Evolutionary conservation across 2,329 filamentous ascomycete genomes (phyloP), one percentile per base, ranked within the genome.

Genomic region (Trichothecium sympodiale): DNA sequence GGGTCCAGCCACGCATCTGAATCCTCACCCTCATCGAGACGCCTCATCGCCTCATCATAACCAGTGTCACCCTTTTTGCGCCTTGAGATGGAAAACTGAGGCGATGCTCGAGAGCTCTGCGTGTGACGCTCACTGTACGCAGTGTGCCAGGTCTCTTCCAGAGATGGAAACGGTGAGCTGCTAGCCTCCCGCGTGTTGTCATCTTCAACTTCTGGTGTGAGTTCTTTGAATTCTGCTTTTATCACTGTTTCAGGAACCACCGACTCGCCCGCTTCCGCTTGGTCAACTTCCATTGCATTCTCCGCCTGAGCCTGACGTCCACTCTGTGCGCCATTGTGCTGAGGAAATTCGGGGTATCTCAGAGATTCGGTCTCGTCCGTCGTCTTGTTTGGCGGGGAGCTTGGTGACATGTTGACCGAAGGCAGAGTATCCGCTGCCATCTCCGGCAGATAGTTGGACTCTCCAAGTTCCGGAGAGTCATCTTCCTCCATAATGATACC

Each of bases 251-350:
- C 51, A 6, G 42, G 43, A 13, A 50, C 45, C 2, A 49, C 29
- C 3, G 43, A 48, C 8, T 49, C 43, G 13, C 43, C 34, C 15
- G 40, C 40, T 31, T 47, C 34, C 15, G 40, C 40, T 31, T 47
- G 25, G 25, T 49, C 45, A 55, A 51, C 48, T 14, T 43, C 40
- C 28, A 56, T 55, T 28, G 54, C 48, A 26, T 60, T 57, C 10
- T 57, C 49, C 5, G 59, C 61, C 38, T 70, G 65, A 4, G 63
- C 62, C 38, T 74, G 71, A 12, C 67, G 61, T 17, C 69, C 70
- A 45, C 62, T 72, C 40, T 32, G 57, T 43, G 59, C 49, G 44
- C 62, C 72, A 39, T 56, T 58, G 8, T n/a, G 49, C 16, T 17
- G 29, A 28, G 5, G 31, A 7, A 32, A 14, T 17, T 29, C 20